phyloP scores from a whole-genome alignment of 176 grass and related monocot species.

The Eremochloa ophiuroides region DNA sequence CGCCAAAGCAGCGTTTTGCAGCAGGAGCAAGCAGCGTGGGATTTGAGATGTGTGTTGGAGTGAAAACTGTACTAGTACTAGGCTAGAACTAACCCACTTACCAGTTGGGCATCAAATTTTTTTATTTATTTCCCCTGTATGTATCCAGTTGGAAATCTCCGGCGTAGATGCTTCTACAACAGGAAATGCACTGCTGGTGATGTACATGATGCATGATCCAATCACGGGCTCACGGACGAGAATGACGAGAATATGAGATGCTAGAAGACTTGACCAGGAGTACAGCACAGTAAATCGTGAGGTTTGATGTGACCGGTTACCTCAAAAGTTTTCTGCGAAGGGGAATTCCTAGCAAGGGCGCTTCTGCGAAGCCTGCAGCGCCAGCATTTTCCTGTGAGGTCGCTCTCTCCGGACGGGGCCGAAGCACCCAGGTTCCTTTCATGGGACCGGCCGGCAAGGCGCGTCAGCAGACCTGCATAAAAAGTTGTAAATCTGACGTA shows the following conservation, averaged over 20 bases:
- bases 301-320: slow-evolving; percentile 6
- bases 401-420: background rate
- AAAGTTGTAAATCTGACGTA: background rate
- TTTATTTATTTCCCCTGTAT: background rate
- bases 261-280: background rate
- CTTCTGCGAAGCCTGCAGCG: slow-evolving; percentile 10
- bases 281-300: too few species aligned
- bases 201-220: background rate
- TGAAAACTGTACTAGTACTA: too few species aligned
- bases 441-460: background rate
- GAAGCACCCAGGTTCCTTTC: background rate
- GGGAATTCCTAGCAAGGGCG: background rate
- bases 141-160: background rate
- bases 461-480: background rate
- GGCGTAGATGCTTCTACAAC: background rate
- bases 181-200: background rate
- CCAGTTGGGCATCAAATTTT: background rate
- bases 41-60: background rate
- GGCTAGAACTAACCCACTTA: background rate
- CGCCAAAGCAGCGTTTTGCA: background rate
- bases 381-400: background rate
- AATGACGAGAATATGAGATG: background rate
- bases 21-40: background rate
- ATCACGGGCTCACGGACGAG: background rate
- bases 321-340: background rate